Percentiles rank a stretch among this genome's conserved stretches.
Conservation (phyloP, 176 grass and related monocot genomes). For the Carex myosuroides region DNA sequence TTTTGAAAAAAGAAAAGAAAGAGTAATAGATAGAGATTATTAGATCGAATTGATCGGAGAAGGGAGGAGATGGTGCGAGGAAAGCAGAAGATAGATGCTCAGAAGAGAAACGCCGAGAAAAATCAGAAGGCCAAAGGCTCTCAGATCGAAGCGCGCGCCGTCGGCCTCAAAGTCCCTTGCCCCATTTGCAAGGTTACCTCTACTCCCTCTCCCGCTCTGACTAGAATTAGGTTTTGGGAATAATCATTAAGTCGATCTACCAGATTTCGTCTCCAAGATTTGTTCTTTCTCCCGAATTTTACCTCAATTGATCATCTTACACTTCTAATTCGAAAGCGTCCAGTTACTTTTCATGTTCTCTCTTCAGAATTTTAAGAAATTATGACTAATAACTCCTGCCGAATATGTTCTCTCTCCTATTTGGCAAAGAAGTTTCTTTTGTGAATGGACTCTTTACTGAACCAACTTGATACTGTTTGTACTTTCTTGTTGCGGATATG, state of each 20-base stretch:
- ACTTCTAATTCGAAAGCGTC: background rate
- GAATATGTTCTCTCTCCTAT: background rate
- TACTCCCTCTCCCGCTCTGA: background rate
- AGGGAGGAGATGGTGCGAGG: slow-evolving; percentile 64
- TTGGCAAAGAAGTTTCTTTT: background rate
- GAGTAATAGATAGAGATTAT: background rate
- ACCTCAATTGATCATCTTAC: background rate
- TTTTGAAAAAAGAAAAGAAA: background rate
- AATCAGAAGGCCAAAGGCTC: slow-evolving; percentile 92
- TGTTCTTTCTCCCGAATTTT: background rate
- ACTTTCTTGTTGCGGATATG: background rate
- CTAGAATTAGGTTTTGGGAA: background rate
- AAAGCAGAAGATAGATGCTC: slow-evolving; percentile 98
- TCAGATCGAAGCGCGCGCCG: slow-evolving; percentile 83
- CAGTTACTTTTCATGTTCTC: background rate
- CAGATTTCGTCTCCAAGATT: background rate
- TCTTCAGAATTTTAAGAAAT: background rate
- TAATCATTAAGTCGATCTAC: background rate
- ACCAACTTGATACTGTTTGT: background rate
- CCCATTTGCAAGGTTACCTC: slow-evolving; percentile 77
- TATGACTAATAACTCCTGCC: background rate
- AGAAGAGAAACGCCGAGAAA: slow-evolving; percentile 74
- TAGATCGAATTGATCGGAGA: slow-evolving; percentile 6
- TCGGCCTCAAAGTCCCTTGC: slow-evolving; percentile 86
- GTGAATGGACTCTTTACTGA: background rate